phyloP scores from a whole-genome alignment of 176 grass and related monocot species.

The Saccharum officinarum region DNA sequence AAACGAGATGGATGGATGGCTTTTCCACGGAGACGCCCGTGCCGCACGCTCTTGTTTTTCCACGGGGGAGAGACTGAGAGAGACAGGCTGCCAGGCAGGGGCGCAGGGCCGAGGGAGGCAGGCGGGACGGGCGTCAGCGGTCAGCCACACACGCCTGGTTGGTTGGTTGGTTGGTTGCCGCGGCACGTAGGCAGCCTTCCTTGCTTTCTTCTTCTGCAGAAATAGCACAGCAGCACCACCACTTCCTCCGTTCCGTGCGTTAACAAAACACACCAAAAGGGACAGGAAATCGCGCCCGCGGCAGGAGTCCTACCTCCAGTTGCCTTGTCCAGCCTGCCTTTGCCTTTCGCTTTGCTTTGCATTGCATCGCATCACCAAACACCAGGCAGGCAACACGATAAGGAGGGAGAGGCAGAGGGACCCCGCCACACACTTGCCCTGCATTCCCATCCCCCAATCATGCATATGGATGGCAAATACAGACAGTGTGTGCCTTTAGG shows the following conservation, averaged over 20 bases:
- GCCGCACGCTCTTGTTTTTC: not conserved
- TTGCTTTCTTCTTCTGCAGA: not conserved
- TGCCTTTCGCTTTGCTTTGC: not conserved
- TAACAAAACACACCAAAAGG: not conserved
- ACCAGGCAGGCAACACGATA: not conserved
- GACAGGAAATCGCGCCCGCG: not conserved
- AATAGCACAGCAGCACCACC: not conserved
- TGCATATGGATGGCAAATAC: not conserved
- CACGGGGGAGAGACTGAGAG: not conserved
- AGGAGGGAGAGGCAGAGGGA: not conserved
- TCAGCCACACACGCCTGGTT: not conserved
- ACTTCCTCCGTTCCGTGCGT: not conserved
- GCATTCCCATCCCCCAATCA: slow-evolving; percentile 9
- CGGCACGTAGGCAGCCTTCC: not conserved
- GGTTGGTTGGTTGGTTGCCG: not conserved
- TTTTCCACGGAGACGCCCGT: not conserved
- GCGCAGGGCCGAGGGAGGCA: not conserved
- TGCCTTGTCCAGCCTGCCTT: not conserved
- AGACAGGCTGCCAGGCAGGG: not conserved
- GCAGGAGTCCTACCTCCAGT: not conserved
- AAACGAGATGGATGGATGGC: too few species aligned
- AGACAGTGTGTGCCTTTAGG: not conserved
- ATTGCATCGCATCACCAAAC: not conserved
- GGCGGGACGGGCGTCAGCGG: not conserved
- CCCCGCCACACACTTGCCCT: not conserved